Base-by-base conservation (phyloP, 768 basidiomycete species). In the Botryobasidium botryosum region DNA sequence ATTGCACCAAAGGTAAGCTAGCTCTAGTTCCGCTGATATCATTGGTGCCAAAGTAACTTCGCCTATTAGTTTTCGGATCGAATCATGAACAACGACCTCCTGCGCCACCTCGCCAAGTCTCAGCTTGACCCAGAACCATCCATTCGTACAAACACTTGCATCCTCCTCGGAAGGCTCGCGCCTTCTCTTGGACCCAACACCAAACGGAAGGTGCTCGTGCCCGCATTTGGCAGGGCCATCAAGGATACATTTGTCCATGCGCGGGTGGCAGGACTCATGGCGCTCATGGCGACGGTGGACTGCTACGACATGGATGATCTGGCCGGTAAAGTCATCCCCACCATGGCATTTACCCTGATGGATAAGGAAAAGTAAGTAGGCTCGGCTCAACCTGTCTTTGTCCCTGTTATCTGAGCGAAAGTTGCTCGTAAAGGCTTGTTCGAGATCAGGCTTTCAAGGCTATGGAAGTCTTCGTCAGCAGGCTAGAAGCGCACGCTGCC, bases 401-500 rank as follows among this genome's bases (percentile, higher is more conserved):
- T 46, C 17, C 20, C 41, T 51, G n/a, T n/a, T n/a, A n/a, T n/a
- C n/a, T n/a, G n/a, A n/a, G n/a, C n/a, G n/a, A n/a, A n/a, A n/a
- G n/a, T 42, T 35, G 17, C 28, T 3, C 8, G 27, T 24, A 6
- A 1, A 97, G 92, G 53, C 60, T 86, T 5, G 92, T 97, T 0
- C 74, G 94, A 17, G 91, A 96, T 61, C 92, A 96, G 55, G 92
- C 86, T 2, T 96, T 92, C 69, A 92, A 84, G 60, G 81, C 88
- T 5, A 68, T 92, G 44, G 84, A 86, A 35, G 63, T 92, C 39
- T 90, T 94, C 55, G 66, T 92, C 50, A 84, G 82, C 59, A 75
- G 71, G 50, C 62, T 96, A 24, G 87, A 94, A 56, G 70, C 65
- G 6, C 71, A 94, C 53, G 84, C 79, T 2, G 69, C 70, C 0